Conservation (phyloP, 176 grass and related monocot species). For the Zoysia japonica region DNA sequence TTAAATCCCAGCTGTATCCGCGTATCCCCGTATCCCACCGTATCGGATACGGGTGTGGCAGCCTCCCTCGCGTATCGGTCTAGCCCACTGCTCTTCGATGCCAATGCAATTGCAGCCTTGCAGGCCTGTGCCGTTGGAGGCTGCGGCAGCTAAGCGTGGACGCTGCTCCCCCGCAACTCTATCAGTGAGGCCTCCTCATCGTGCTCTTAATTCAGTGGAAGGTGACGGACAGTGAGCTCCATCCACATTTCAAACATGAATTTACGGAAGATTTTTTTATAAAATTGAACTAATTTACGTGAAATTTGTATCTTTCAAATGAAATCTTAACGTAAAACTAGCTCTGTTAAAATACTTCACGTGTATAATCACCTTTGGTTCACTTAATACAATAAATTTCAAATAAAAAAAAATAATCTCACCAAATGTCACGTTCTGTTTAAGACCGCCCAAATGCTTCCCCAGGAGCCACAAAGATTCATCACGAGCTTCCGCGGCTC, state of each 20-base stretch:
- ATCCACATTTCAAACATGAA: no score
- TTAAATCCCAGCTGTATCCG: no score
- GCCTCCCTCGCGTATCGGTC: no score
- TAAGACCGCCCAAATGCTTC: slow-evolving; percentile 5
- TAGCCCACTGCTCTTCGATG: slow-evolving; percentile 4
- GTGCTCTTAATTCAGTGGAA: neutral
- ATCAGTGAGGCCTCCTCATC: neutral
- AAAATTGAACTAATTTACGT: no score
- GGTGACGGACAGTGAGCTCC: neutral
- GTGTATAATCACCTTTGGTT: no score
- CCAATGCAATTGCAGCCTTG: neutral
- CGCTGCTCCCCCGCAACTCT: neutral
- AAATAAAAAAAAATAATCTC: neutral
- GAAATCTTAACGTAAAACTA: no score
- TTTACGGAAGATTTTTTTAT: no score
- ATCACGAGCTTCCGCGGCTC: neutral
- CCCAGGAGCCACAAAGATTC: slow-evolving; percentile 31
- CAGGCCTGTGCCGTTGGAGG: neutral
- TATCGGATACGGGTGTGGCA: no score
- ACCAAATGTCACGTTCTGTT: neutral
- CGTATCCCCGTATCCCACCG: no score
- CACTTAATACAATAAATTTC: no score
- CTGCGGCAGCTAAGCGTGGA: neutral
- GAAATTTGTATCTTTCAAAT: no score
- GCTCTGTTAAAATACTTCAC: no score